Percentiles rank a stretch among this genome's conserved stretches.
Evolutionary conservation across 176 grass and related monocot genomes (phyloP).

Genomic region (Carex myosuroides): DNA sequence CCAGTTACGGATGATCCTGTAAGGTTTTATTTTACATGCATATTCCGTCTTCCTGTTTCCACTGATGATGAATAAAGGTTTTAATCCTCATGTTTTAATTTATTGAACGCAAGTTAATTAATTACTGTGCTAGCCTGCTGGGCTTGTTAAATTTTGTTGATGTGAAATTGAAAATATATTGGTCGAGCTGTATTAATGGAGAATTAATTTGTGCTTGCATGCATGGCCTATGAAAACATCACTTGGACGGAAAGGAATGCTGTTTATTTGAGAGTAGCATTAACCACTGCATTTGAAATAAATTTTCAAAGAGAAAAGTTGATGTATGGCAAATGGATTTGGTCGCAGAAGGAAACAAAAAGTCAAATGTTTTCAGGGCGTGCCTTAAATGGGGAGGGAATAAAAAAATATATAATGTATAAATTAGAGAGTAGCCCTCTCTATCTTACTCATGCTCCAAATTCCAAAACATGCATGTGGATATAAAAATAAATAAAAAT

Average conservation of each 20-base stretch:
- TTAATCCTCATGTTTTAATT: neutral
- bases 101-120: neutral
- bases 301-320: neutral
- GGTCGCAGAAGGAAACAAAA: neutral
- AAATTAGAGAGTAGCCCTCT: neutral
- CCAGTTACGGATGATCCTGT: constrained; percentile 50
- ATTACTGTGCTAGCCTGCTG: neutral
- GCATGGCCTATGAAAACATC: neutral
- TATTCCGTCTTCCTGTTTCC: neutral
- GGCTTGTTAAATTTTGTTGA: neutral
- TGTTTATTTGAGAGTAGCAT: neutral
- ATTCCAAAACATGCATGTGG: neutral
- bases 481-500: neutral
- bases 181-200: neutral
- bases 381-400: neutral
- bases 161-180: neutral
- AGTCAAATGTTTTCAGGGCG: neutral
- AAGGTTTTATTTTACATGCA: neutral
- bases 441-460: neutral
- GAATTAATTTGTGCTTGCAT: neutral
- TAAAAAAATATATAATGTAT: neutral
- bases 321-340: neutral
- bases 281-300: neutral
- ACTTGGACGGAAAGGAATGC: neutral
- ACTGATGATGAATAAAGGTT: neutral